Conservation (phyloP, 345 rosid genomes). For the Populus nigra region DNA sequence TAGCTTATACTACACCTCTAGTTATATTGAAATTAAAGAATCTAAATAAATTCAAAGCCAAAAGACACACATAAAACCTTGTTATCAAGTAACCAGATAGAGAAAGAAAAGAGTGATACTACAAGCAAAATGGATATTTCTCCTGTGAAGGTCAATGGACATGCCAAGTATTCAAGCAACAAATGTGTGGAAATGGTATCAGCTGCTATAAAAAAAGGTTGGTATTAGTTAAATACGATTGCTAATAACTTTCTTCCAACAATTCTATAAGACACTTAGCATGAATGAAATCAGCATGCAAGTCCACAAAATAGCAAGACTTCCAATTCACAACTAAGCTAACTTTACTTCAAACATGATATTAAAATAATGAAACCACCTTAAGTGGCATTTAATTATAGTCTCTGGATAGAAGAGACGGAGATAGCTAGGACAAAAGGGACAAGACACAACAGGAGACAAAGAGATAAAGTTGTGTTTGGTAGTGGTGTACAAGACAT, state of each 20-base stretch:
- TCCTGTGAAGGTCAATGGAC: neutral
- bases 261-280: neutral
- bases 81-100: neutral
- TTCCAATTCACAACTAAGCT: neutral
- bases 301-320: neutral
- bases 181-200: neutral
- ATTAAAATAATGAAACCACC: neutral
- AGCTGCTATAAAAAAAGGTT: neutral
- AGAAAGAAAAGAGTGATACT: neutral
- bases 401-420: no score
- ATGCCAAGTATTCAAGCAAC: neutral
- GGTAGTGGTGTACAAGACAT: no score
- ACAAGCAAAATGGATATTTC: slow-evolving; percentile 2
- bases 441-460: no score
- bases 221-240: neutral
- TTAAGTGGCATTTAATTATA: no score
- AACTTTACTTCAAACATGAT: neutral
- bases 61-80: neutral
- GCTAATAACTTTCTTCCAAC: neutral
- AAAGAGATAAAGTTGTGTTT: no score
- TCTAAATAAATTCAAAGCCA: neutral
- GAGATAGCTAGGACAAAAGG: no score
- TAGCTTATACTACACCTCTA: neutral
- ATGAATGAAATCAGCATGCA: neutral
- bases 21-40: slow-evolving; percentile 1